A percentile compares a stretch with the other conserved stretches of the same genome.
These are phyloP conservation scores for Cordyceps fumosorosea DNA, from an alignment of 2,329 filamentous ascomycete genomes.

Conservation along the genomic window DNA sequence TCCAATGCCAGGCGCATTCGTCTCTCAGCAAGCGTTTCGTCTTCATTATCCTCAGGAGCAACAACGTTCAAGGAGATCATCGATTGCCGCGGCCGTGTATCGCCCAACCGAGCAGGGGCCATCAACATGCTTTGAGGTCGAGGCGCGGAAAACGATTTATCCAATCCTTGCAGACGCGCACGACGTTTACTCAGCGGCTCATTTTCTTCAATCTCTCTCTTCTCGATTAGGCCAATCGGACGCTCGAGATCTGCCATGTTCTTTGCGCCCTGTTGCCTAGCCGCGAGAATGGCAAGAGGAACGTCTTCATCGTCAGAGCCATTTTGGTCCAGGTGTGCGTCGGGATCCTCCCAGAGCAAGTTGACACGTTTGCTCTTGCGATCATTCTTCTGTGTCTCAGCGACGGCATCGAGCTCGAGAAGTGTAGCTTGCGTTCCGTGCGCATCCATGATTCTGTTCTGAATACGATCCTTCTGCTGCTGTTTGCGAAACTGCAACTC, in stretches of 20 bases:
- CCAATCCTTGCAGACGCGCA: conserved; percentile 63
- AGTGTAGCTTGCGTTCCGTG: conserved; percentile 83
- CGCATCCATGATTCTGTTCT: conserved; percentile 48
- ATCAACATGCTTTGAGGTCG: conserved; percentile 41
- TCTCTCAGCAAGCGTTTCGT: conserved; percentile 60
- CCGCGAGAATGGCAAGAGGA: conserved; percentile 73
- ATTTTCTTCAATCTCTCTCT: conserved; percentile 81
- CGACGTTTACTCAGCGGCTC: conserved; percentile 77
- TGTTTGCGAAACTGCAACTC: conserved; percentile 88
- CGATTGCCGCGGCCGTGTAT: conserved; percentile 13
- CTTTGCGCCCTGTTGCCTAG: conserved; percentile 47
- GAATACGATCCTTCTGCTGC: conserved; percentile 72
- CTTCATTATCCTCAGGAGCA: conserved; percentile 51
- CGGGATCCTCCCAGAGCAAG: conserved; percentile 80
- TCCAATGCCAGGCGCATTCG: conserved; percentile 51
- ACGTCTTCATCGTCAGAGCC: conserved; percentile 72
- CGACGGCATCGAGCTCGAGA: conserved; percentile 82
- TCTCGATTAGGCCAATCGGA: conserved; percentile 71
- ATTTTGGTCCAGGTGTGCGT: conserved; percentile 37
- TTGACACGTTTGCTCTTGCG: conserved; percentile 71
- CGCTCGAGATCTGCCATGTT: conserved; percentile 51
- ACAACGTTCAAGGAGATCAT: conserved; percentile 33
- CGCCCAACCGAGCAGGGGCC: conserved; percentile 13
- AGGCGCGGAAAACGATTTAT: conserved; percentile 36
- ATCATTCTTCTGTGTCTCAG: conserved; percentile 71